phyloP scores from a whole-genome alignment of 2,329 filamentous ascomycete species.

The Graphium sp. region DNA sequence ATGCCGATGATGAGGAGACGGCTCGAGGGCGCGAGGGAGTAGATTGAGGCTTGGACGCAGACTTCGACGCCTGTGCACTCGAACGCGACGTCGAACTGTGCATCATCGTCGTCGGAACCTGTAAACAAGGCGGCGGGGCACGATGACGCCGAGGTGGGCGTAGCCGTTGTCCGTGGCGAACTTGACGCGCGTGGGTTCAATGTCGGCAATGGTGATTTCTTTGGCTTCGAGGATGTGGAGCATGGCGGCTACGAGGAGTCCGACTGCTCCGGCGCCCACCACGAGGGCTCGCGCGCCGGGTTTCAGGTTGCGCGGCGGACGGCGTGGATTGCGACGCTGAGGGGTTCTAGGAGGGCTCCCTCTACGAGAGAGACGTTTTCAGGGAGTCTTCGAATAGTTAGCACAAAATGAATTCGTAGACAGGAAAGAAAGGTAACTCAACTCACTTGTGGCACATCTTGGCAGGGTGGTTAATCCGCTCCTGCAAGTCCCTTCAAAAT shows the following conservation, averaged over 20 bases:
- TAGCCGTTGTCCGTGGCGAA: conserved; percentile 17
- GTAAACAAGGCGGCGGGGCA: conserved; percentile 10
- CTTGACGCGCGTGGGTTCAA: conserved; percentile 15
- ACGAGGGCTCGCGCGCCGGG: conserved; percentile 11
- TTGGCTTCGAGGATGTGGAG: conserved; percentile 3
- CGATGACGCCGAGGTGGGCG: conserved; percentile 10
- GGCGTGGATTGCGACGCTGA: conserved; percentile 33
- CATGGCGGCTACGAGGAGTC: conserved; percentile 22
- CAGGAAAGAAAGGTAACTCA: too few species aligned
- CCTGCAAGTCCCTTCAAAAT: conserved; percentile 43
- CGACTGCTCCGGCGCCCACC: conserved; percentile 19
- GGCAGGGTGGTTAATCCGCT: conserved; percentile 36
- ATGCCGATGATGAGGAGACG: conserved; percentile 38
- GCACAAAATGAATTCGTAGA: too few species aligned
- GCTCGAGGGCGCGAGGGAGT: too few species aligned
- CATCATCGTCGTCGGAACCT: neutral
- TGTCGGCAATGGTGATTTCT: conserved; percentile 8
- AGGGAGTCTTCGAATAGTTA: too few species aligned
- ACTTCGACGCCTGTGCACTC: conserved; percentile 9
- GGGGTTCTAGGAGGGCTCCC: conserved; percentile 31
- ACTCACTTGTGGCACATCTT: conserved; percentile 36
- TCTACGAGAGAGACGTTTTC: conserved; percentile 16
- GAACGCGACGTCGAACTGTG: conserved; percentile 5
- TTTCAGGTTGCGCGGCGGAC: conserved; percentile 9
- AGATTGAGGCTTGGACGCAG: conserved; percentile 7